Conservation (phyloP, 2,329 filamentous ascomycete species). For the Trichothecium roseum region DNA sequence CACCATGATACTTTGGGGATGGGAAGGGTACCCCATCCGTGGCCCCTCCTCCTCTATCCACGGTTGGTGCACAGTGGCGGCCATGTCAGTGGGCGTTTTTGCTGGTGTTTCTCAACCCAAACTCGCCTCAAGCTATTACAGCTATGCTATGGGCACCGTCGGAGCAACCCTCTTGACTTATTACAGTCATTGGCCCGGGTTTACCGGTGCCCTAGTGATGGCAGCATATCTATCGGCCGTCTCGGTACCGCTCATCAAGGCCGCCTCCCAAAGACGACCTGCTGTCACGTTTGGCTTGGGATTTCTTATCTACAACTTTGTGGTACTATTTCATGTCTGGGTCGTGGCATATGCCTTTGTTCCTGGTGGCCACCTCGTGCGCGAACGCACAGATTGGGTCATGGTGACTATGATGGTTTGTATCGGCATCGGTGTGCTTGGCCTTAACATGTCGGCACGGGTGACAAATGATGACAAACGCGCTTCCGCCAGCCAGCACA, state of each 20-base stretch:
- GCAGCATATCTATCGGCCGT: constrained; percentile 76
- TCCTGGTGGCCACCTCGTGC: constrained; percentile 81
- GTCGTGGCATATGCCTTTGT: constrained; percentile 98
- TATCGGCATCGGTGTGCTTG: constrained; percentile 78
- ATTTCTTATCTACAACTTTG: constrained; percentile 84
- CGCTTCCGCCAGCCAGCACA: constrained; percentile 28
- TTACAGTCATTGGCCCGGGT: constrained; percentile 78
- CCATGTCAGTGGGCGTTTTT: constrained; percentile 75
- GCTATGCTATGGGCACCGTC: constrained; percentile 66
- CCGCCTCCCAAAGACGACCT: constrained; percentile 67
- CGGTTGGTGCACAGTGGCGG: constrained; percentile 73
- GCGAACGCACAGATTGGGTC: constrained; percentile 92
- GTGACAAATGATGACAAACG: constrained; percentile 21
- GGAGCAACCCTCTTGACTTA: constrained; percentile 71
- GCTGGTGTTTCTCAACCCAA: constrained; percentile 64
- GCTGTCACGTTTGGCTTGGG: constrained; percentile 76
- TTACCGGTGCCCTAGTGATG: constrained; percentile 68
- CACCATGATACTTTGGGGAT: constrained; percentile 98
- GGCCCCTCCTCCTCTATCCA: constrained; percentile 86
- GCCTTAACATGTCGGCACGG: constrained; percentile 44
- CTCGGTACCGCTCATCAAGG: constrained; percentile 62
- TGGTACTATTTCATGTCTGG: constrained; percentile 98
- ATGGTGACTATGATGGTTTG: constrained; percentile 79
- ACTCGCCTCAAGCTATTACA: constrained; percentile 66
- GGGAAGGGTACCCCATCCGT: constrained; percentile 88